Evolutionary conservation across 306 rosid species (phyloP).

Genomic region (Acacia crassicarpa): DNA sequence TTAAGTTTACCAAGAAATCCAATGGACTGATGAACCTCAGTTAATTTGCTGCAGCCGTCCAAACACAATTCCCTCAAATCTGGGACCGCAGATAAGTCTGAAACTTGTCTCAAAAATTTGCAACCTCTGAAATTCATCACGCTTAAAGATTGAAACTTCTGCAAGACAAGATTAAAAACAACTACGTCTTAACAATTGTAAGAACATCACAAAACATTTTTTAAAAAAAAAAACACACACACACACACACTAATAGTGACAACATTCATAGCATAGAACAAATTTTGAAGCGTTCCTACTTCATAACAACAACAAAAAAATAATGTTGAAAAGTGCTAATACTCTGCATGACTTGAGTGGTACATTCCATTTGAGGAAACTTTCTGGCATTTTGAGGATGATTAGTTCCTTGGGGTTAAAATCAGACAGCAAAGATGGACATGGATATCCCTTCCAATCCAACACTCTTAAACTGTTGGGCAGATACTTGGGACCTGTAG

Average conservation of each 20-base stretch:
- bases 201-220: not conserved
- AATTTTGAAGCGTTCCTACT: not conserved
- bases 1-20: constrained; percentile 12
- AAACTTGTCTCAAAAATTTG: not conserved
- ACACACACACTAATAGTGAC: not conserved
- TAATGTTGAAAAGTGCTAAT: not conserved
- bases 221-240: no score
- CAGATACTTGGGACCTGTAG: not conserved
- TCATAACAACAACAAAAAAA: not conserved
- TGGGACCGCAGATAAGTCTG: not conserved
- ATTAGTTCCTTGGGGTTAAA: not conserved
- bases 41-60: not conserved
- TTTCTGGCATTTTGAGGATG: not conserved
- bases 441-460: not conserved
- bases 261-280: not conserved
- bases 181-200: not conserved
- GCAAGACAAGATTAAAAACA: not conserved
- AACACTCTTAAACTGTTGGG: constrained; percentile 4
- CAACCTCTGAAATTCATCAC: not conserved
- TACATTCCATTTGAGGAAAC: not conserved
- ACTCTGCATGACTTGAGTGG: not conserved
- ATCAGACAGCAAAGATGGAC: not conserved
- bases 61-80: not conserved
- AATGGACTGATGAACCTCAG: not conserved
- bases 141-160: not conserved